These are phyloP conservation scores for Pleurotus pulmonarius DNA, from an alignment of 768 basidiomycete species.

Conservation along the genomic window DNA sequence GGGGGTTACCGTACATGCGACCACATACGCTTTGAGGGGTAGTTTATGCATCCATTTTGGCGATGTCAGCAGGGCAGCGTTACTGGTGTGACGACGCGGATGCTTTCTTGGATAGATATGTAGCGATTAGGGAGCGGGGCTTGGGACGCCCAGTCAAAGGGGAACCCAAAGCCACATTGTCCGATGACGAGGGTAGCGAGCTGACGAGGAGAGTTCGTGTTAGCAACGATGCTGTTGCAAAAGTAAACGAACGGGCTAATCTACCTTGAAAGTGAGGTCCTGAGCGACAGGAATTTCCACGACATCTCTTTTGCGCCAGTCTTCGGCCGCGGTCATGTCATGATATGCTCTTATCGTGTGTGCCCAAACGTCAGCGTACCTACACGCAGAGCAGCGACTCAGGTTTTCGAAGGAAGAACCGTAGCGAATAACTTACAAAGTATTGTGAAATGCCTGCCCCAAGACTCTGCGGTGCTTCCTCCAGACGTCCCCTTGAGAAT, in stretches of 20 bases:
- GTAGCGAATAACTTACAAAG: constrained; percentile 14
- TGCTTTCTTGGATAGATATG: constrained; percentile 34
- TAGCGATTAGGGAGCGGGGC: constrained; percentile 30
- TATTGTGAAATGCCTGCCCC: constrained; percentile 26
- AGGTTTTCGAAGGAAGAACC: neutral
- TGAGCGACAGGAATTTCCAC: constrained; percentile 28
- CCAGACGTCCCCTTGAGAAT: constrained; percentile 26
- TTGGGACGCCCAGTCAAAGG: constrained; percentile 36
- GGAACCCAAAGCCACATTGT: constrained; percentile 44
- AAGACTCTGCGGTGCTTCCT: constrained; percentile 29
- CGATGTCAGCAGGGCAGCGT: constrained; percentile 18
- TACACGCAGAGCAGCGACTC: constrained; percentile 9
- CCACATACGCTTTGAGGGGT: constrained; percentile 20
- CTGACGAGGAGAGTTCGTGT: constrained; percentile 16
- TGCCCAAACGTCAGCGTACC: constrained; percentile 39
- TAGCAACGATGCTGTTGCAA: too few relatives aligned
- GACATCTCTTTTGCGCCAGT: constrained; percentile 25
- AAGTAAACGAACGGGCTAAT: neutral
- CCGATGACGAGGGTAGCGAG: constrained; percentile 39
- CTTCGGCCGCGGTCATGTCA: constrained; percentile 34
- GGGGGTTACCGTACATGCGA: too few relatives aligned
- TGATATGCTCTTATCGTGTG: constrained; percentile 31
- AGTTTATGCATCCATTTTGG: constrained; percentile 36
- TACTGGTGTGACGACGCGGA: constrained; percentile 28
- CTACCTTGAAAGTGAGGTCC: constrained; percentile 31